Base-by-base conservation (phyloP, 352 stramenopile genomes). In the Phytophthora capsici region DNA sequence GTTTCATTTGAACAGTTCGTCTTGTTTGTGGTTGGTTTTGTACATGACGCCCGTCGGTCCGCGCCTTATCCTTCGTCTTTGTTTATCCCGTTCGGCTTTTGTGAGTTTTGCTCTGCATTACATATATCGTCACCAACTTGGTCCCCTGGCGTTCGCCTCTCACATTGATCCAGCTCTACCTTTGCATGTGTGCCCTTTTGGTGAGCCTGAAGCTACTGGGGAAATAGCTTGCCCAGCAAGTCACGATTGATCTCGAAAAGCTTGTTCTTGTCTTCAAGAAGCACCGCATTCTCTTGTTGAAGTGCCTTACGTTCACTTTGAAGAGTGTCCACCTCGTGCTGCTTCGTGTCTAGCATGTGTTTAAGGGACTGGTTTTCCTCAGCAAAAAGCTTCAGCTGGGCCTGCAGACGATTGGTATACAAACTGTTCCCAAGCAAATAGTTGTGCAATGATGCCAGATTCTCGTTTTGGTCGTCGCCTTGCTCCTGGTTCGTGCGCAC, bases 221-320 rank as follows among this genome's bases (percentile, higher is more conserved):
- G 82, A 43, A 90, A 88, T 26, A 90, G 58, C 50, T 90, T 90
- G 57, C 67, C 67, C 26, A 90, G 57, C 25, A 92, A 46, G 63
- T 89, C 82, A 48, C 80, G 76, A 60, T 92, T 92, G 49, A 92
- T 89, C 63, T 90, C 81, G 48, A 89, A 89, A 14, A 92, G 58
- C 70, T 92, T 92, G 71, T 84, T 89, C 62, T 92, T 90, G 69
- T 89, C 82, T 36, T 90, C 81, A 0, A 81, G 65, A 38, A 92
- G 67, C 20, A 90, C 80, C 2, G 71, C 62, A 50, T 90, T 92
- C 63, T 90, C 84, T 41, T 89, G 75, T 60, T 90, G 79, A 20
- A 92, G 66, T 45, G 73, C 61, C 48, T 89, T 89, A n/a, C 75
- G 69, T 22, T 89, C 80, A 50, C 72, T 66, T 30, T 86, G 66